Evolutionary conservation across 2,329 filamentous ascomycete genomes (phyloP).

Genomic region (Cryoendolithus antarcticus): DNA sequence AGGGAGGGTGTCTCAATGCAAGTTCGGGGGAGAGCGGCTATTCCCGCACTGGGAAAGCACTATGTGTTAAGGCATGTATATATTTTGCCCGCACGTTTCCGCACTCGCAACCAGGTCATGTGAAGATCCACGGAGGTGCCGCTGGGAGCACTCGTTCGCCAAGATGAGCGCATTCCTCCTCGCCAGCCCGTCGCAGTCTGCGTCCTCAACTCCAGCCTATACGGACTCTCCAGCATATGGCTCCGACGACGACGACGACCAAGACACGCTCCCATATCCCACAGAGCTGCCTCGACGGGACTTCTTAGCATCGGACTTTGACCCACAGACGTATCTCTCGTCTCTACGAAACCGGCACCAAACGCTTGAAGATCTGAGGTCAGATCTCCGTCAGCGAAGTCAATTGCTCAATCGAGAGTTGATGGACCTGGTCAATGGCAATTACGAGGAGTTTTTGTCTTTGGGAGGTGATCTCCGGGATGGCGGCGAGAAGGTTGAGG

Average conservation of each 20-base stretch:
- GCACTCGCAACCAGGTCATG: no score
- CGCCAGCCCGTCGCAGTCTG: slow-evolving; percentile 12
- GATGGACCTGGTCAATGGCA: slow-evolving; percentile 84
- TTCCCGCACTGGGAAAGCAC: no score
- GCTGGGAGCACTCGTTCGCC: no score
- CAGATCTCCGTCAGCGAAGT: slow-evolving; percentile 71
- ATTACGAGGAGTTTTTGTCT: slow-evolving; percentile 83
- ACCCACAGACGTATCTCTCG: slow-evolving; percentile 70
- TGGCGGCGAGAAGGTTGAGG: slow-evolving; percentile 83
- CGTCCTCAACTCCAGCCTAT: slow-evolving; percentile 33
- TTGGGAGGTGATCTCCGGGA: slow-evolving; percentile 71
- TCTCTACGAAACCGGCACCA: slow-evolving; percentile 79
- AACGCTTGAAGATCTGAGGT: slow-evolving; percentile 82
- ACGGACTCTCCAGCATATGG: slow-evolving; percentile 31
- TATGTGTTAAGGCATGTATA: no score
- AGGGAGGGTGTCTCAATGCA: no score
- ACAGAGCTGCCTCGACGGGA: slow-evolving; percentile 68
- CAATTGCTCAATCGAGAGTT: slow-evolving; percentile 73
- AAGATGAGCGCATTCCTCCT: slow-evolving; percentile 40
- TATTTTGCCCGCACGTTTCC: no score
- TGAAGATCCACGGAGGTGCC: no score
- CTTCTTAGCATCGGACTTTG: slow-evolving; percentile 68
- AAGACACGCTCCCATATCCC: slow-evolving; percentile 69
- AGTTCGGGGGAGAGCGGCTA: no score
- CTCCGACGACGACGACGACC: slow-evolving; percentile 44